Percentiles rank a stretch among this genome's conserved stretches.
Evolutionary conservation across 768 basidiomycete genomes (phyloP).

Genomic region (Symmetrospora coprosmae): DNA sequence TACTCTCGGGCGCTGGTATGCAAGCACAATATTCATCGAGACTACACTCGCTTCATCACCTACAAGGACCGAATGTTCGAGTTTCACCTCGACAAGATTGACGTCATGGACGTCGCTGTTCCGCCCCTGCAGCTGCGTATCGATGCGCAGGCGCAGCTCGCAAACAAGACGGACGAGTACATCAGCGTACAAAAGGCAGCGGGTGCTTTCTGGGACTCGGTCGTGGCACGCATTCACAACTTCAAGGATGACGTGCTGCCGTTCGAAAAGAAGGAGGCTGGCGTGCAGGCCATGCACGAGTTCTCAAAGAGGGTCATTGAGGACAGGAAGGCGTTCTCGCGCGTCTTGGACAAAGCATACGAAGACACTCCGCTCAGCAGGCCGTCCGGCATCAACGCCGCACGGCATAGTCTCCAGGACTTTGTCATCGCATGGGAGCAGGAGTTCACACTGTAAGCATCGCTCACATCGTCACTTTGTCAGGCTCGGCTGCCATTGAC

Average conservation of each 20-base stretch:
- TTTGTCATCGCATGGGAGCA: conserved; percentile 93
- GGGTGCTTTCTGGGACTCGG: conserved; percentile 42
- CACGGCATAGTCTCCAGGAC: conserved; percentile 75
- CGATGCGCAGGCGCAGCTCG: conserved; percentile 69
- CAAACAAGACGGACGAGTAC: conserved; percentile 85
- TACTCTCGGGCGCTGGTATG: conserved; percentile 72
- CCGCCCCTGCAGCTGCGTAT: conserved; percentile 77
- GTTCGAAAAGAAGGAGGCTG: conserved; percentile 42
- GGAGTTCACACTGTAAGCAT: conserved; percentile 55
- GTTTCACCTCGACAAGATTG: conserved; percentile 70
- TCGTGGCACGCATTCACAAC: conserved; percentile 35
- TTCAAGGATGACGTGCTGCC: conserved; percentile 29
- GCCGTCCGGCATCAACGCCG: conserved; percentile 77
- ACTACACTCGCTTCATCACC: conserved; percentile 84
- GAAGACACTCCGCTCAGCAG: conserved; percentile 53
- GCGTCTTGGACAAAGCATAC: conserved; percentile 64
- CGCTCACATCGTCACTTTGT: neutral
- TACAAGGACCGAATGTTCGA: conserved; percentile 43
- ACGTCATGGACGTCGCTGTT: conserved; percentile 70
- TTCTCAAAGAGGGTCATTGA: conserved; percentile 62
- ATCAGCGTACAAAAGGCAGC: conserved; percentile 59
- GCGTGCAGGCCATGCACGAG: conserved; percentile 49
- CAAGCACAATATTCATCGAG: conserved; percentile 81
- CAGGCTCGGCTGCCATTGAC: neutral
- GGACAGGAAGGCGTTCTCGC: conserved; percentile 51